Conservation (phyloP, 371 early-diverging fungal species). For the Mycotypha africana region DNA sequence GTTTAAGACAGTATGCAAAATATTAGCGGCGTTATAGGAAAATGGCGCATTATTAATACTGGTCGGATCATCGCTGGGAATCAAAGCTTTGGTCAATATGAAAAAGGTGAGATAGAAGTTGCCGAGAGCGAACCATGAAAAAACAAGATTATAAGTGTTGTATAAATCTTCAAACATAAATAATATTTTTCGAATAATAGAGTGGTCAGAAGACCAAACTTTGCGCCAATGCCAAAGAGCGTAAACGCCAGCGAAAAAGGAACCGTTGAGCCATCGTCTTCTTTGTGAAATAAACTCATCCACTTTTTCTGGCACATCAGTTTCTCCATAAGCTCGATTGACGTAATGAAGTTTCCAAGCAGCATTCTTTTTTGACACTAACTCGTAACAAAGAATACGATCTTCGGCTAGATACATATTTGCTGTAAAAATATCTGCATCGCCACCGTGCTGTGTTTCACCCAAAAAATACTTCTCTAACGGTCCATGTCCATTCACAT, state of each 20-base stretch:
- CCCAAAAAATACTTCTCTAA: conserved; percentile 91
- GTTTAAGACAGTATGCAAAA: conserved; percentile 26
- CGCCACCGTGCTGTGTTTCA: conserved; percentile 79
- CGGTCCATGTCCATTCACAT: conserved; percentile 65
- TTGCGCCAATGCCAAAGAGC: conserved; percentile 43
- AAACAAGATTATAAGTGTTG: conserved; percentile 48
- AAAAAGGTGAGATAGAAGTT: conserved; percentile 75
- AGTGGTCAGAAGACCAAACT: conserved; percentile 55
- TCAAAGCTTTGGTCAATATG: conserved; percentile 48
- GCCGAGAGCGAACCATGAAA: conserved; percentile 68
- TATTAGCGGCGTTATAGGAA: conserved; percentile 4
- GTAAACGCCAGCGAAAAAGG: conserved; percentile 55
- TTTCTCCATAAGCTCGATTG: conserved; percentile 71
- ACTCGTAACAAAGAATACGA: conserved; percentile 86
- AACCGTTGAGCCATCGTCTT: conserved; percentile 87
- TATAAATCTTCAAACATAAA: conserved; percentile 59
- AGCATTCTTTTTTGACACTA: conserved; percentile 68
- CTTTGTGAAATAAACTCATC: conserved; percentile 82
- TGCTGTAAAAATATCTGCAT: conserved; percentile 59
- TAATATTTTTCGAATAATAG: conserved; percentile 49
- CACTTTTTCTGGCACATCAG: conserved; percentile 78
- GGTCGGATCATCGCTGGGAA: no score
- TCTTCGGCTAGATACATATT: conserved; percentile 85
- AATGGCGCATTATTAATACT: conserved; percentile 16
- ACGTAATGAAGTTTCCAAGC: conserved; percentile 68